These are phyloP conservation scores for Rhododendron kiyosumense DNA, from an alignment of 148 eudicot genomes.

Conservation along the genomic window DNA sequence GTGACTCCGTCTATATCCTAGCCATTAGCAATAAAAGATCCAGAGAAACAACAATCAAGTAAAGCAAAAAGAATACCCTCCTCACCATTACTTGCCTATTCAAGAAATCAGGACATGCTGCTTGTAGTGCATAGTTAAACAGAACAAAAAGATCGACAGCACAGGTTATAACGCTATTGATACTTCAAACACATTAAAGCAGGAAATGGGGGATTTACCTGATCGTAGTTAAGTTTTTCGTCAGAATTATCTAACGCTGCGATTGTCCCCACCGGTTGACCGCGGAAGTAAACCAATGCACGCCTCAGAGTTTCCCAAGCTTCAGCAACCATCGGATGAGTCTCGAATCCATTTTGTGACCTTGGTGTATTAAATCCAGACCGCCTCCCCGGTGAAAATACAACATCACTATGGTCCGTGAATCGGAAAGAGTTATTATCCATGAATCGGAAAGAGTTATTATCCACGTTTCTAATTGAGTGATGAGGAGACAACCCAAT, in stretches of 20 bases:
- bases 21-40: background rate
- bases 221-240: constrained; percentile 85
- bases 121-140: background rate
- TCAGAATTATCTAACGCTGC: constrained; percentile 84
- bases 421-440: constrained; percentile 32
- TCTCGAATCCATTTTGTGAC: constrained; percentile 57
- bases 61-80: background rate
- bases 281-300: constrained; percentile 73
- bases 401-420: constrained; percentile 43
- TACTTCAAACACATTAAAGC: background rate
- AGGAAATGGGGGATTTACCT: constrained; percentile 41
- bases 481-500: constrained; percentile 44
- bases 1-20: background rate
- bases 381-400: constrained; percentile 41
- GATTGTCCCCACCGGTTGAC: constrained; percentile 93
- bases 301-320: constrained; percentile 90
- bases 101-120: background rate
- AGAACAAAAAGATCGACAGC: background rate
- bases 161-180: background rate
- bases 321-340: constrained; percentile 68
- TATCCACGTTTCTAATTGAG: constrained; percentile 38
- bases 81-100: background rate
- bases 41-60: background rate
- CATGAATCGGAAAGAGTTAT: constrained; percentile 19
- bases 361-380: constrained; percentile 72